phyloP scores from a whole-genome alignment of 2,329 filamentous ascomycete genomes.

The Penicillium verrucosum region DNA sequence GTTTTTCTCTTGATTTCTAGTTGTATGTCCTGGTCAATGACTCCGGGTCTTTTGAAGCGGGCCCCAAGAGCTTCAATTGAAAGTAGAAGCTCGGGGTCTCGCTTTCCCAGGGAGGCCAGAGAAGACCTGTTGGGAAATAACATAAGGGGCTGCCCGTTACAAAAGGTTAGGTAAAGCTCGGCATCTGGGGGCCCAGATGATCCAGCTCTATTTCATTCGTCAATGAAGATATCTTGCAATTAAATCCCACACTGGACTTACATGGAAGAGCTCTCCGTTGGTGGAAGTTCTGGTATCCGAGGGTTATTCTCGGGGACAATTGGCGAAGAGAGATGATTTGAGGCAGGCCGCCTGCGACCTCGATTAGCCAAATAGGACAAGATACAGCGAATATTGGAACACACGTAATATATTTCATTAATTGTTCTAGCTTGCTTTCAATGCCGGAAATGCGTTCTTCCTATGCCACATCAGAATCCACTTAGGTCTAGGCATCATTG shows the following conservation, averaged over 20 bases:
- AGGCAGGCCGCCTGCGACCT: background rate
- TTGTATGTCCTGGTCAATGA: constrained; percentile 8
- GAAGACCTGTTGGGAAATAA: constrained; percentile 26
- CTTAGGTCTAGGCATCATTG: no score
- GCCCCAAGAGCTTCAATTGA: constrained; percentile 29
- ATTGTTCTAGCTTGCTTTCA: constrained; percentile 21
- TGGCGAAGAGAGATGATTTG: background rate
- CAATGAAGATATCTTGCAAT: background rate
- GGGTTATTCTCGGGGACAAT: background rate
- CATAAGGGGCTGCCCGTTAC: constrained; percentile 34
- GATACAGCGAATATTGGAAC: background rate
- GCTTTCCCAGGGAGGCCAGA: constrained; percentile 11
- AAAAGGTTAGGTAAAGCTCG: constrained; percentile 30
- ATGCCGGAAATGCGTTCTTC: constrained; percentile 20
- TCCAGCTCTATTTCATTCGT: background rate
- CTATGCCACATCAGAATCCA: constrained; percentile 1
- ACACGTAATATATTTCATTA: constrained; percentile 17
- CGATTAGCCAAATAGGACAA: background rate
- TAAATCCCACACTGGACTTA: background rate
- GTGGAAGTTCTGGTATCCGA: background rate
- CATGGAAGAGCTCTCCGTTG: background rate
- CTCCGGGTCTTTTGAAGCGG: constrained; percentile 23
- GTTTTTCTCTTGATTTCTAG: constrained; percentile 16
- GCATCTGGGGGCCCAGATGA: constrained; percentile 6
- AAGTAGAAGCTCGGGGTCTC: constrained; percentile 29